Conservation (phyloP, 73 alveolate species). For the Tetrahymena thermophila region DNA sequence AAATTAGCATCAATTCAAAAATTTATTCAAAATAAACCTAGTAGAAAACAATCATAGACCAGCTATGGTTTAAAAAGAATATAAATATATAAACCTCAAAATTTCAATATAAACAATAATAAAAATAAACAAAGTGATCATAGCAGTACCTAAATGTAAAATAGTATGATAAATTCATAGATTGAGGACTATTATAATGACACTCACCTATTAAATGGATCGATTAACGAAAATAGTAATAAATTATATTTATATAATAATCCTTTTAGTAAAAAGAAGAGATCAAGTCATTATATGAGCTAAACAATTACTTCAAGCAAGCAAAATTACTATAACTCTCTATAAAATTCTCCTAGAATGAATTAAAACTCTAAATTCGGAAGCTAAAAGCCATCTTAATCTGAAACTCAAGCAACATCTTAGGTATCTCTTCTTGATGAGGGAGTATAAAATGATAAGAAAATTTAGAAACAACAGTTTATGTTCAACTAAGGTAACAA, state of each 20-base stretch:
- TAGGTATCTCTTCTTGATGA: not conserved
- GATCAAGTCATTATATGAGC: not conserved
- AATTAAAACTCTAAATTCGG: not conserved
- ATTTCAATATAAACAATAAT: not conserved
- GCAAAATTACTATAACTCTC: not conserved
- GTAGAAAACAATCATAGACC: not conserved
- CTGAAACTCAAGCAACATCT: not conserved
- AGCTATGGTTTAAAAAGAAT: not conserved
- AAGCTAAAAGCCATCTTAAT: not conserved
- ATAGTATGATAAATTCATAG: not conserved
- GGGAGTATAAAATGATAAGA: not conserved
- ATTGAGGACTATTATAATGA: not conserved
- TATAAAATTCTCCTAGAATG: not conserved
- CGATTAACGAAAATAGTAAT: not conserved
- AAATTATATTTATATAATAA: not conserved
- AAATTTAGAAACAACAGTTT: not conserved
- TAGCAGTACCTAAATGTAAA: not conserved
- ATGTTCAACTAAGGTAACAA: not conserved
- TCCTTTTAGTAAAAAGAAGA: not conserved
- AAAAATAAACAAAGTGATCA: not conserved
- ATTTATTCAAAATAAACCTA: not conserved
- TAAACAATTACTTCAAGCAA: not conserved
- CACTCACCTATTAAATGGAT: not conserved
- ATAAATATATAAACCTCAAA: not conserved
- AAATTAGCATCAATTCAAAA: not conserved